Evolutionary conservation across 2,329 filamentous ascomycete genomes (phyloP), one percentile per base, ranked within the genome.

Genomic region (Hypomyces rosellus): DNA sequence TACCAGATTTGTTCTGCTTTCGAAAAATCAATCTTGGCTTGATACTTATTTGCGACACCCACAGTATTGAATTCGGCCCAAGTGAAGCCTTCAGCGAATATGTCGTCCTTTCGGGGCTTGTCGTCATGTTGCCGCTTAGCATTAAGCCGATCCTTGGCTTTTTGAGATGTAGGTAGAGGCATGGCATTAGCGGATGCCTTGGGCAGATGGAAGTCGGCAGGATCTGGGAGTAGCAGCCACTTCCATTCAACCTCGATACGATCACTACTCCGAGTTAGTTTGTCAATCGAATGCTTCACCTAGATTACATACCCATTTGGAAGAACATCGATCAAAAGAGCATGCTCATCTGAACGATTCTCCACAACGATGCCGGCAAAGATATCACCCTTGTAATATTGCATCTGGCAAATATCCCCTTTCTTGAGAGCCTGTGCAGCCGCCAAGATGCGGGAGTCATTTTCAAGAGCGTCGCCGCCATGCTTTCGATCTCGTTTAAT

Each of bases 351-450:
- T 15, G 71, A 72, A 52, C 88, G 77, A 58, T 96, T 97, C 69
- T 96, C 88, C 20, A 93, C 77, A 44, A 99, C 85, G 48, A 89
- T 76, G 47, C 90, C 93, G 36, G 90, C 93, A 68, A 95, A 95
- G 39, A 97, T 93, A 50, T 97, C 89, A 36, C 88, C 84, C 64
- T 84, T 81, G 69, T 86, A 74, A 64, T 86, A 86, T 67, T 99
- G 93, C 63, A 93, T 80, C 65, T 99, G 93, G 56, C 93, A 86
- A 33, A 92, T 80, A 49, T 93, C 86, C 51, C 88, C 86, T 53
- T 77, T 72, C 61, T 84, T 80, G 51, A 96, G 74, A 1, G 77
- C 77, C 48, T 77, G 77, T 2, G 89, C 89, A 40, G 84, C 85
- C 51, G 82, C 77, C 46, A 78, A 77, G 50, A 93, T 80, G 54